phyloP scores from a whole-genome alignment of 768 basidiomycete genomes.

The Suillus lakei region DNA sequence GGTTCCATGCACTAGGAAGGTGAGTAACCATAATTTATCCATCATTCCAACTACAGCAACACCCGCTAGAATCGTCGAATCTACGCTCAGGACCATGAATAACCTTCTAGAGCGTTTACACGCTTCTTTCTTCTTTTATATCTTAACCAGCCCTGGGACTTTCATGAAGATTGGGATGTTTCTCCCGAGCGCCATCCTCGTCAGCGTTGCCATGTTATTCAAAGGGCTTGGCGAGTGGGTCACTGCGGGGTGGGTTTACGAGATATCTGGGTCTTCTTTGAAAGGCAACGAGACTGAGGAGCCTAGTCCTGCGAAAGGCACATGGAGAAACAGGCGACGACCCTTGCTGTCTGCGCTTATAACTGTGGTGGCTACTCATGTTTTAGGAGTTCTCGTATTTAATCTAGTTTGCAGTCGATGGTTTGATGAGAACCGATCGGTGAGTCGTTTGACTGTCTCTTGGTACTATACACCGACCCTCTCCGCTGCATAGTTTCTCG shows the following conservation, averaged over 20 bases:
- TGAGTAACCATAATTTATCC: conserved; percentile 38
- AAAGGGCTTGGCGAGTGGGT: conserved; percentile 79
- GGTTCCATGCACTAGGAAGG: conserved; percentile 93
- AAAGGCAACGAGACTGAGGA: conserved; percentile 16
- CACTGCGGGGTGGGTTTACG: conserved; percentile 58
- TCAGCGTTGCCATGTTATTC: conserved; percentile 87
- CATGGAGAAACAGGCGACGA: conserved; percentile 54
- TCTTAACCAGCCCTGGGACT: conserved; percentile 53
- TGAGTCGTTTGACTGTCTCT: conserved; percentile 30
- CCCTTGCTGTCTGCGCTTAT: conserved; percentile 57
- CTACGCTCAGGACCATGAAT: conserved; percentile 86
- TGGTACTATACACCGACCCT: not conserved
- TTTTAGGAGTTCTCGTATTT: conserved; percentile 58
- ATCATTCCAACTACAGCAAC: not conserved
- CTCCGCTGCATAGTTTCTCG: conserved; percentile 22
- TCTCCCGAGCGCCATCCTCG: conserved; percentile 83
- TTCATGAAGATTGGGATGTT: conserved; percentile 93
- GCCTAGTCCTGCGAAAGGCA: conserved; percentile 17
- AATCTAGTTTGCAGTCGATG: conserved; percentile 46
- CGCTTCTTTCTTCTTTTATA: conserved; percentile 97
- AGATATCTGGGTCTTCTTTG: conserved; percentile 13
- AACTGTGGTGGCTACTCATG: conserved; percentile 62
- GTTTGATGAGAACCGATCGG: conserved; percentile 48
- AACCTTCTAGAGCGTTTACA: conserved; percentile 96
- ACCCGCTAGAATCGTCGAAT: conserved; percentile 73